phyloP scores from a whole-genome alignment of 371 early-diverging fungal genomes.

The Parasitella parasitica region DNA sequence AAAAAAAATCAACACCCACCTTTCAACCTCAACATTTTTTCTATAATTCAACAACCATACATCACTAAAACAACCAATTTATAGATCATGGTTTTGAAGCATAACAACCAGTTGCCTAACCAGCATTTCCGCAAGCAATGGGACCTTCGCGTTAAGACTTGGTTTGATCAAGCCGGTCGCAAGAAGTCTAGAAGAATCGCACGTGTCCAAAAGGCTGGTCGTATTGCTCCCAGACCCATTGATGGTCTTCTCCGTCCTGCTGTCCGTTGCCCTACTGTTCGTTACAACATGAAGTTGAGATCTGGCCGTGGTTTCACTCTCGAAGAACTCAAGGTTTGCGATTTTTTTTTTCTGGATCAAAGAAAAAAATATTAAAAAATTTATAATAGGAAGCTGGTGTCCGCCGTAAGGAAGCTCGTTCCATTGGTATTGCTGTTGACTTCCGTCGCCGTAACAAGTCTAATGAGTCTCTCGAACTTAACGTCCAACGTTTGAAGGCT shows the following conservation, averaged over 20 bases:
- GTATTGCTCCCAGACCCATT: slow-evolving; percentile 96
- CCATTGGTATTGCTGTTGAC: slow-evolving; percentile 98
- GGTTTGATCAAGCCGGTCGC: slow-evolving; percentile 99
- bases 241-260: slow-evolving; percentile 98
- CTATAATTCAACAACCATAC: neutral
- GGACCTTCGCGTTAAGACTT: slow-evolving; percentile 96
- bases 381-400: slow-evolving; percentile 85
- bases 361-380: neutral
- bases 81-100: slow-evolving; percentile 79
- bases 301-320: slow-evolving; percentile 99
- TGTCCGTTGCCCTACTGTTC: slow-evolving; percentile 96
- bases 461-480: slow-evolving; percentile 92
- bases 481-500: slow-evolving; percentile 96
- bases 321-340: slow-evolving; percentile 93
- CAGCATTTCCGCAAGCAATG: slow-evolving; percentile 99
- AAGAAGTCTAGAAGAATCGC: slow-evolving; percentile 89
- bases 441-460: slow-evolving; percentile 97
- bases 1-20: neutral
- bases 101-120: slow-evolving; percentile 99
- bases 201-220: slow-evolving; percentile 95
- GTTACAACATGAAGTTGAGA: slow-evolving; percentile 99
- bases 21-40: slow-evolving; percentile 1
- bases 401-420: slow-evolving; percentile 91
- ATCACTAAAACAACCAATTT: neutral
- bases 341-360: neutral